Evolutionary conservation across 1,284 basidiomycete genomes (phyloP), one percentile per base, ranked within the genome.

Genomic region (Phlebopus sp.): DNA sequence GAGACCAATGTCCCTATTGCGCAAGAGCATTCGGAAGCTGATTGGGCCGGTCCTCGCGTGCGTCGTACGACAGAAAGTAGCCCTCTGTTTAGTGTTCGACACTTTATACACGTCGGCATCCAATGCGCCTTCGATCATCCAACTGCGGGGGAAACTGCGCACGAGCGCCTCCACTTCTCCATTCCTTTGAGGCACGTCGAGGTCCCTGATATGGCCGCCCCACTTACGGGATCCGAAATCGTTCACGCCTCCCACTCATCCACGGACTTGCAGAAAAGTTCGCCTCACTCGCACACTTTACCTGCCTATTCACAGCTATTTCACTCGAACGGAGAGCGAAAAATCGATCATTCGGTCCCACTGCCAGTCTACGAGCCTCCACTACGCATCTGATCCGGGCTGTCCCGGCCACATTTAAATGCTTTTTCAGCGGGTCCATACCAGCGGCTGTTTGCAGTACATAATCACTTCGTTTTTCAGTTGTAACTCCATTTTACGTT

Each of bases 291-390:
- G 6, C 68, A 69, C 10, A 66, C 62, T 23, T 77, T 90, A 13
- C 89, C 88, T 2, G 76, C 82, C 4, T 91, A 91, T 60, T 86
- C 84, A 2, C 84, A 88, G 51, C 72, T 91, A 15, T 91, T 82
- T 64, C 69, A 90, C 58, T 59, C 72, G 18, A 85, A 87, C 55
- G 88, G 89, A 15, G 81, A 87, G 48, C 74, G 76, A 44, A 85
- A 80, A 65, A 72, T 86, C 38, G 85, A 90, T 57, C 75, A 79
- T 53, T 78, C 76, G 13, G 66, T 68, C n/a, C 86, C 82, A 10
- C 67, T 89, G 17, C 87, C 87, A 0, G 69, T 77, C 13, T 90
- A 90, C 58, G 69, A 72, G 14, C 72, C 72, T 36, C 46, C 51
- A 27, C 27, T 11, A 11, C 27, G 27, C 7, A 29, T 29, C 9